Conservation (phyloP, 306 rosid species). For the Prosopis cineraria region DNA sequence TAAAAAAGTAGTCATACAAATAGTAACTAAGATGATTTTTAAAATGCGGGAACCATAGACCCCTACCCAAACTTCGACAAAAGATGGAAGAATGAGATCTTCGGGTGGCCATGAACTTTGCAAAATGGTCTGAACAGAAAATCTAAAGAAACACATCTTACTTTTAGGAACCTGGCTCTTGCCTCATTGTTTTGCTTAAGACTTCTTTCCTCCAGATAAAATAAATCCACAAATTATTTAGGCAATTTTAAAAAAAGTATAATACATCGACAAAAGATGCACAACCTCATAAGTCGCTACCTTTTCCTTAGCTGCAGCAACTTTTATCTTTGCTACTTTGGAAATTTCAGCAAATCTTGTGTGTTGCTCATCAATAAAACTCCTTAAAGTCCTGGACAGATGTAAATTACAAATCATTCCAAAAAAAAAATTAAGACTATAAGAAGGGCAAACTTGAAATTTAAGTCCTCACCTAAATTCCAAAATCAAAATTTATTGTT, state of each 20-base stretch:
- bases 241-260: background rate
- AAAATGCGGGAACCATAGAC: background rate
- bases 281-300: conserved; percentile 21
- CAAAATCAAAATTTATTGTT: conserved; percentile 96
- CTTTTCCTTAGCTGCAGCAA: conserved; percentile 44
- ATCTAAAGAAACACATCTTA: conserved; percentile 30
- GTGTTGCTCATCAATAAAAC: conserved; percentile 35
- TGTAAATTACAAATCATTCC: conserved; percentile 8
- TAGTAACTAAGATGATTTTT: background rate
- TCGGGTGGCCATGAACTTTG: background rate
- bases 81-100: background rate
- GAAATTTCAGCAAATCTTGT: conserved; percentile 2
- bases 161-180: conserved; percentile 47
- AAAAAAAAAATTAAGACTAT: conserved; percentile 23
- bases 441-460: background rate
- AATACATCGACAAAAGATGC: conserved; percentile 4
- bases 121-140: conserved; percentile 11
- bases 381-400: conserved; percentile 41
- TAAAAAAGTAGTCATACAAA: too few species aligned
- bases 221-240: background rate
- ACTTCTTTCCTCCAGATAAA: conserved; percentile 35
- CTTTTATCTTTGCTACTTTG: conserved; percentile 35
- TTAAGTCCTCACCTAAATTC: conserved; percentile 84
- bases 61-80: background rate
- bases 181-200: conserved; percentile 38